Conservation (phyloP, 495 filamentous ascomycete genomes). For the Aspergillus bridgeri region DNA sequence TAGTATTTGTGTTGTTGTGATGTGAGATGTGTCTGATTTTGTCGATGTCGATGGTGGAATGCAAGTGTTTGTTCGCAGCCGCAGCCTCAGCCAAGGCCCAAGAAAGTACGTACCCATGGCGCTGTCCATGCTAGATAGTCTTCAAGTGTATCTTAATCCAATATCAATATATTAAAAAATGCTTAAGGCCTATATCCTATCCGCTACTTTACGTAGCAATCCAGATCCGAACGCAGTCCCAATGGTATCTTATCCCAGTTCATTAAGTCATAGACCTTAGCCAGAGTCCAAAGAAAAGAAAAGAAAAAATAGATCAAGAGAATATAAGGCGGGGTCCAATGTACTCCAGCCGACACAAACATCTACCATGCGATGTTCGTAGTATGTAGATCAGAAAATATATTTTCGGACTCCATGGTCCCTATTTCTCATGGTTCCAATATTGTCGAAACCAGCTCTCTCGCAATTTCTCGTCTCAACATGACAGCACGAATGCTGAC, state of each 20-base stretch:
- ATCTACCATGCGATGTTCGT: too few species aligned
- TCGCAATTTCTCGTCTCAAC: not conserved
- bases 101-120: too few species aligned
- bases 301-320: too few species aligned
- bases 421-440: too few species aligned
- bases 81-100: not conserved
- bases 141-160: not conserved
- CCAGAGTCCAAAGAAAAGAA: not conserved
- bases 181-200: conserved; percentile 1
- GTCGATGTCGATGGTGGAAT: not conserved
- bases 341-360: too few species aligned
- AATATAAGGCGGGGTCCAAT: too few species aligned
- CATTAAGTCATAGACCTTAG: conserved; percentile 24
- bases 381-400: not conserved
- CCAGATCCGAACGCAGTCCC: conserved; percentile 10
- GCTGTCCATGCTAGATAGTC: too few species aligned
- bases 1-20: too few species aligned
- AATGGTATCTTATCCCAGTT: conserved; percentile 26
- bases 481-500: not conserved
- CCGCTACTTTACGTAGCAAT: conserved; percentile 17
- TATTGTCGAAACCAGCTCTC: too few species aligned
- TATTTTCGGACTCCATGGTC: too few species aligned
- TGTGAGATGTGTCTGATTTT: not conserved
- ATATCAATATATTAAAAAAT: not conserved
- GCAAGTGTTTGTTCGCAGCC: not conserved